Evolutionary conservation across 345 rosid genomes (phyloP).

Genomic region (Dovyalis caffra): DNA sequence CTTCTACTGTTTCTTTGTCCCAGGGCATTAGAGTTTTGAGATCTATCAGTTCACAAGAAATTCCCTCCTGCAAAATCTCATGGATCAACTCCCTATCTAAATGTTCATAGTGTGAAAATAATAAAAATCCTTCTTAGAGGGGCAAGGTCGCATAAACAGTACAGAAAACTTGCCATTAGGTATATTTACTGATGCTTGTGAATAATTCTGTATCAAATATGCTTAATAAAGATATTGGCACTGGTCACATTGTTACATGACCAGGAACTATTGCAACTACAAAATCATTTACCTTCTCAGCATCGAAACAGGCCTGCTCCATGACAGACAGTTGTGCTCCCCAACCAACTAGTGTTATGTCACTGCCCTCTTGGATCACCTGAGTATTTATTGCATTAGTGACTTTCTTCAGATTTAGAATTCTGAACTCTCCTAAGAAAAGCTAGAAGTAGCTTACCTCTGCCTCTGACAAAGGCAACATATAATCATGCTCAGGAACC

Average conservation of each 20-base stretch:
- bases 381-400: constrained; percentile 20
- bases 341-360: constrained; percentile 93
- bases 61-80: constrained; percentile 61
- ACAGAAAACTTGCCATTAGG: background rate
- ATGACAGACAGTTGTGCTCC: constrained; percentile 86
- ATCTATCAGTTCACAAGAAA: constrained; percentile 87
- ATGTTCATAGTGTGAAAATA: background rate
- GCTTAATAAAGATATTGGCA: background rate
- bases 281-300: constrained; percentile 65
- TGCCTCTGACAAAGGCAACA: constrained; percentile 85
- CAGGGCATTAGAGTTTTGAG: constrained; percentile 82
- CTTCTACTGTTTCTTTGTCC: constrained; percentile 90
- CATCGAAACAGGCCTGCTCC: constrained; percentile 83
- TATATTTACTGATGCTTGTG: background rate
- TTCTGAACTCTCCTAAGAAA: background rate
- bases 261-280: background rate
- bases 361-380: constrained; percentile 83
- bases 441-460: constrained; percentile 46
- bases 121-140: background rate
- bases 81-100: background rate
- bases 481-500: constrained; percentile 87
- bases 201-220: background rate
- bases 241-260: background rate
- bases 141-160: background rate
- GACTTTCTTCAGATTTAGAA: constrained; percentile 17